phyloP scores from a whole-genome alignment of 306 rosid species.

The Quercus gilva region DNA sequence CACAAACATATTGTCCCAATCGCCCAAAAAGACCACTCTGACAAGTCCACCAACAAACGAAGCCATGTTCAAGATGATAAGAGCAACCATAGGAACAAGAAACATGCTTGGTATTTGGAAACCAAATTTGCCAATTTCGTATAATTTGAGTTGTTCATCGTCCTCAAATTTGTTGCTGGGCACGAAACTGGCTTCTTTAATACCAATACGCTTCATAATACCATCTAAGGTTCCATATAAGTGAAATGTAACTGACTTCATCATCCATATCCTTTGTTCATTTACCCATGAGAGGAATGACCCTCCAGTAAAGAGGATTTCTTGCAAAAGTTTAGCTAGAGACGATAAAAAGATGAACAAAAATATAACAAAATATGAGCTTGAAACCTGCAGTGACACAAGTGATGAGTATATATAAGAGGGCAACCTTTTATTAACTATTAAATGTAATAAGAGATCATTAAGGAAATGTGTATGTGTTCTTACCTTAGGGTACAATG shows the following conservation, averaged over 20 bases:
- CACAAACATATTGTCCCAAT: constrained; percentile 29
- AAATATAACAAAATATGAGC: constrained; percentile 32
- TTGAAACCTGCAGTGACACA: constrained; percentile 44
- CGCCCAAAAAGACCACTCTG: constrained; percentile 29
- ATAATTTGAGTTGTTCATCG: constrained; percentile 35
- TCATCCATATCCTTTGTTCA: constrained; percentile 74
- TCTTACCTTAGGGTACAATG: constrained; percentile 69
- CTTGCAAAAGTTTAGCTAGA: constrained; percentile 27
- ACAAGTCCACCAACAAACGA: constrained; percentile 41
- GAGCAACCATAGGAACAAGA: constrained; percentile 51
- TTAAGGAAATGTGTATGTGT: background rate
- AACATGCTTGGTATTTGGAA: constrained; percentile 50
- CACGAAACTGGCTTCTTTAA: constrained; percentile 51
- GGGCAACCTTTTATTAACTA: background rate
- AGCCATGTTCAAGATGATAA: constrained; percentile 40
- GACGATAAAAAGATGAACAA: constrained; percentile 43
- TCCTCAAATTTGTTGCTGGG: constrained; percentile 57
- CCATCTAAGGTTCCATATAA: constrained; percentile 58
- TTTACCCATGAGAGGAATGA: constrained; percentile 37
- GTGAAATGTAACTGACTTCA: constrained; percentile 40
- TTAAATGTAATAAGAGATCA: background rate
- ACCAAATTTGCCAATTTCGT: constrained; percentile 51
- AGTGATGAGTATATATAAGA: background rate
- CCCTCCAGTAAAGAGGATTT: constrained; percentile 47
- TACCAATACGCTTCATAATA: constrained; percentile 46